Conservation (phyloP, 352 stramenopile species). For the Phytophthora hybrid region DNA sequence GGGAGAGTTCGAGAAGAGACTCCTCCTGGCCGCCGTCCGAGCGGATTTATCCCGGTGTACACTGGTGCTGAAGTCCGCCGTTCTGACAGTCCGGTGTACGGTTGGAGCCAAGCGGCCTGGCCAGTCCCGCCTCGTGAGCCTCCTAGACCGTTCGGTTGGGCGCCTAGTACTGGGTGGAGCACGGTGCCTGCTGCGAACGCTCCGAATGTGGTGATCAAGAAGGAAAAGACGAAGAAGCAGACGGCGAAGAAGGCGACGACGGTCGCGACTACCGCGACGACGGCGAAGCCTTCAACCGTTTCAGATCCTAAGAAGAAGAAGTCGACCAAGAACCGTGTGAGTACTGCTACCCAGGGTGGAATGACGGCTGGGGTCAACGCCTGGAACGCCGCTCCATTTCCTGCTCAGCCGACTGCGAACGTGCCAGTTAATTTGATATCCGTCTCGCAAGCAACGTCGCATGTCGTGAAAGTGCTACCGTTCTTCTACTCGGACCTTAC, state of each 20-base stretch:
- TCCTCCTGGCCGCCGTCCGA: not conserved
- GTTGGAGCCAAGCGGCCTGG: not conserved
- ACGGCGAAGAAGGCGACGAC: not conserved
- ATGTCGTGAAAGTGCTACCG: not conserved
- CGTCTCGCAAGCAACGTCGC: not conserved
- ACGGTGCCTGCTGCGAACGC: not conserved
- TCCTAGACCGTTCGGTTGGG: not conserved
- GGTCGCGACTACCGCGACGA: too few relatives aligned
- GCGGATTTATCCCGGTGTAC: not conserved
- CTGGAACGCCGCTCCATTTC: not conserved
- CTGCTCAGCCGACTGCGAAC: not conserved
- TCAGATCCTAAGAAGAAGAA: too few relatives aligned
- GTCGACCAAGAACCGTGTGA: not conserved
- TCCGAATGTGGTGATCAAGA: not conserved
- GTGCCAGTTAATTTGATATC: not conserved
- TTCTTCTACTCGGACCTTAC: slow-evolving; percentile 2
- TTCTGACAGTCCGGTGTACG: not conserved
- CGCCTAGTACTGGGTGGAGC: not conserved
- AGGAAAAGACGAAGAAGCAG: not conserved
- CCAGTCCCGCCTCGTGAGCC: not conserved
- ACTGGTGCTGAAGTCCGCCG: not conserved
- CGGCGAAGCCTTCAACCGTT: too few relatives aligned
- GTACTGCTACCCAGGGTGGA: not conserved
- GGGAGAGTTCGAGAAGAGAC: not conserved
- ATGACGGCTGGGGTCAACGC: too few relatives aligned